Conservation (phyloP, 1,139 yeast species). For the Candida mesenterica region DNA sequence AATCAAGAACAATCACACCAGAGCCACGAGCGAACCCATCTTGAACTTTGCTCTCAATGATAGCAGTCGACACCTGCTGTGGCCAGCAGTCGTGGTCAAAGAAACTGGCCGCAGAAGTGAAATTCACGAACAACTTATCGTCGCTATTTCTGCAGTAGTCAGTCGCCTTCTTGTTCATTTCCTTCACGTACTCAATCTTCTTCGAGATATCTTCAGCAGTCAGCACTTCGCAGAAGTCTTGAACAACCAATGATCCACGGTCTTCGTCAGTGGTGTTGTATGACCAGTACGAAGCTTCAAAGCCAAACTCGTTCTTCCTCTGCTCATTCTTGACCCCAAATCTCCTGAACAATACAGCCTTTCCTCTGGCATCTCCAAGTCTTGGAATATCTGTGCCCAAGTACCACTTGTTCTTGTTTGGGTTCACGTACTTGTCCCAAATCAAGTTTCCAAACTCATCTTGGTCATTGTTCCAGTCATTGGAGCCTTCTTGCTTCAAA, state of each 20-base stretch:
- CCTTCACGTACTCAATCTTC: slow-evolving; percentile 58
- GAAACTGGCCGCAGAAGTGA: slow-evolving; percentile 74
- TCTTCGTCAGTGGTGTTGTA: slow-evolving; percentile 69
- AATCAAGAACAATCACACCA: slow-evolving; percentile 68
- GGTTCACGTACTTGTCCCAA: slow-evolving; percentile 58
- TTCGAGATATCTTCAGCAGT: slow-evolving; percentile 51
- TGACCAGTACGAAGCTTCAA: slow-evolving; percentile 66
- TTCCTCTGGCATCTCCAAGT: slow-evolving; percentile 65
- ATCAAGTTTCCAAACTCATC: slow-evolving; percentile 68
- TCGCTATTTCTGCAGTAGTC: slow-evolving; percentile 45
- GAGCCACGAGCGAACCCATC: slow-evolving; percentile 51
- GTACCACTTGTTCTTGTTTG: slow-evolving; percentile 59
- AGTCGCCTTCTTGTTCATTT: slow-evolving; percentile 53
- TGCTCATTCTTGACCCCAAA: slow-evolving; percentile 58
- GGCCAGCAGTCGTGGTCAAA: slow-evolving; percentile 79
- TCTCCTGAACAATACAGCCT: slow-evolving; percentile 64
- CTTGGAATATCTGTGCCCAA: slow-evolving; percentile 56
- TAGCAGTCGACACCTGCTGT: slow-evolving; percentile 55
- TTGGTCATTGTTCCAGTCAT: slow-evolving; percentile 57
- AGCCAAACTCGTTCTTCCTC: slow-evolving; percentile 51
- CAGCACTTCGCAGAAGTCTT: slow-evolving; percentile 71
- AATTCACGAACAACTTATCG: slow-evolving; percentile 66
- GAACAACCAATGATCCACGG: slow-evolving; percentile 61
- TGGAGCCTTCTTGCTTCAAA: slow-evolving; percentile 71
- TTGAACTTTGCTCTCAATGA: slow-evolving; percentile 46